These are phyloP conservation scores for Eimeria maxima DNA, from an alignment of 169 alveolate species.

Conservation along the genomic window DNA sequence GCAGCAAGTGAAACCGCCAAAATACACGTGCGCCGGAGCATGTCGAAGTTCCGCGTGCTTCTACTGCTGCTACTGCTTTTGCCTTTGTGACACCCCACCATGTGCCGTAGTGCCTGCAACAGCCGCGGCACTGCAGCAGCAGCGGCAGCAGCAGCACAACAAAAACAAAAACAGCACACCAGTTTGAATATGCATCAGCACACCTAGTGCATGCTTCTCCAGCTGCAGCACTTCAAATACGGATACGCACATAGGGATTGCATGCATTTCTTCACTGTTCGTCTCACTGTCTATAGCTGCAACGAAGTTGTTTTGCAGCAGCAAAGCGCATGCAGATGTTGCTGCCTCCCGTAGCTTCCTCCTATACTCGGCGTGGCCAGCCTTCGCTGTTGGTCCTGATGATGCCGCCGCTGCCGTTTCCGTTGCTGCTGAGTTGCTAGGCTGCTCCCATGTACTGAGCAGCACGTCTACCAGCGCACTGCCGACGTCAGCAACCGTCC, in stretches of 20 bases:
- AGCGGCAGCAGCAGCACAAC: not conserved
- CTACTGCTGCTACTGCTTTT: not conserved
- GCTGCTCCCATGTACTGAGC: not conserved
- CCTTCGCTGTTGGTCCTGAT: not conserved
- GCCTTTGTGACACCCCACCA: not conserved
- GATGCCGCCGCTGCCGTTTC: constrained; percentile 30
- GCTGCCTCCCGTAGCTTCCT: constrained; percentile 36
- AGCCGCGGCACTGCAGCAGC: constrained; percentile 49
- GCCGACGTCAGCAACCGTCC: not conserved
- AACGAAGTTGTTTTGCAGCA: constrained; percentile 35
- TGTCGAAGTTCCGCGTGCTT: not conserved
- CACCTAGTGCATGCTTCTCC: too few relatives aligned
- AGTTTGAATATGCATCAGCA: not conserved
- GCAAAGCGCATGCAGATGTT: constrained; percentile 26
- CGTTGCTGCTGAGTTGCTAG: not conserved
- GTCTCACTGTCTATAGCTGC: not conserved
- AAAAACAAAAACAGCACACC: not conserved
- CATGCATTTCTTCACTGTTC: not conserved
- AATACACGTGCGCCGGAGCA: constrained; percentile 23
- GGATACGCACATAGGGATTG: too few relatives aligned
- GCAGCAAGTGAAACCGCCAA: constrained; percentile 24
- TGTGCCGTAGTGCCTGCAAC: not conserved
- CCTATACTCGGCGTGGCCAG: constrained; percentile 1
- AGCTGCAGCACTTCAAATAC: too few relatives aligned
- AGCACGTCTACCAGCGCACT: constrained; percentile 3